These are phyloP conservation scores for Suillus subalutaceus DNA, from an alignment of 768 basidiomycete genomes.

Conservation along the genomic window DNA sequence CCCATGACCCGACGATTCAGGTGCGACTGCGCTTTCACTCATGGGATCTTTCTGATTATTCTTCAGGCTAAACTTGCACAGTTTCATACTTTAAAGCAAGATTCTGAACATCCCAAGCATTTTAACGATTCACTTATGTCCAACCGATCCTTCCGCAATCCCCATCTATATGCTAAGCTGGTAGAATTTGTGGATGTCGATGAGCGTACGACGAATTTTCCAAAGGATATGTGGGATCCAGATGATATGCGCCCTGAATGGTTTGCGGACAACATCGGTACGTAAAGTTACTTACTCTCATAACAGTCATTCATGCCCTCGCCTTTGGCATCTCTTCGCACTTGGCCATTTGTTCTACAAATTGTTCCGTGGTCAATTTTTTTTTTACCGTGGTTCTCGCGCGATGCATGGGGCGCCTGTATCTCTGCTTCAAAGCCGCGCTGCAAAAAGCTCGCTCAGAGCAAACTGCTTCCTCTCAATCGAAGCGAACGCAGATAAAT, in stretches of 20 bases:
- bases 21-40: conserved; percentile 38
- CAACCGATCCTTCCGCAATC: conserved; percentile 92
- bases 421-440: conserved; percentile 48
- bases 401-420: not conserved
- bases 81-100: conserved; percentile 74
- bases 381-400: conserved; percentile 1
- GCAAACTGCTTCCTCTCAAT: conserved; percentile 53
- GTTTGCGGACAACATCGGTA: conserved; percentile 81
- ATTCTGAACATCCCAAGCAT: conserved; percentile 69
- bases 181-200: conserved; percentile 94
- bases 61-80: conserved; percentile 76
- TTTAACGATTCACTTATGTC: conserved; percentile 97
- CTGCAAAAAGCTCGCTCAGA: conserved; percentile 67
- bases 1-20: conserved; percentile 65
- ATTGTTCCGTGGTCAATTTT: conserved; percentile 1
- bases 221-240: conserved; percentile 73
- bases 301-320: conserved; percentile 6
- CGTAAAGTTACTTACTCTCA: conserved; percentile 29
- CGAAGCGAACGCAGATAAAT: conserved; percentile 63
- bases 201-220: conserved; percentile 86
- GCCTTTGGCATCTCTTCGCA: conserved; percentile 10
- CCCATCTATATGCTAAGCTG: conserved; percentile 92
- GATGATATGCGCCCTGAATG: conserved; percentile 65
- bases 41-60: not conserved
- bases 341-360: conserved; percentile 10